phyloP scores from a whole-genome alignment of 305 asterid genomes.

The Fraxinus nigra region DNA sequence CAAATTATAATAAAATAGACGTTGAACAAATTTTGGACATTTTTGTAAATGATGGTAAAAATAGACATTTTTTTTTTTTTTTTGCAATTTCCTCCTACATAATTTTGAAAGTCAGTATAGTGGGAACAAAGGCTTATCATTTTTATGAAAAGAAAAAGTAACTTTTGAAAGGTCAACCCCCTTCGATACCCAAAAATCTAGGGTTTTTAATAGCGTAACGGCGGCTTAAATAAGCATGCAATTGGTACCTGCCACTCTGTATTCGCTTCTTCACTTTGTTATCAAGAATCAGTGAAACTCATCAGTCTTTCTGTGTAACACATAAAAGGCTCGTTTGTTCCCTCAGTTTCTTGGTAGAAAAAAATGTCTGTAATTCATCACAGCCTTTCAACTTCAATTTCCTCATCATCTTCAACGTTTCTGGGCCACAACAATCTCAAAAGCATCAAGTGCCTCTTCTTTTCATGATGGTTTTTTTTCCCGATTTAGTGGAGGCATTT shows the following conservation, averaged over 20 bases:
- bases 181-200: not conserved
- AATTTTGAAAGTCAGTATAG: not conserved
- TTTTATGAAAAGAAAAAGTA: not conserved
- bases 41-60: no score
- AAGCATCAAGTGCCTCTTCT: constrained; percentile 38
- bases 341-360: not conserved
- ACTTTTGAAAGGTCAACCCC: not conserved
- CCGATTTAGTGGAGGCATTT: not conserved
- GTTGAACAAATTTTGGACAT: no score
- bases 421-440: constrained; percentile 48
- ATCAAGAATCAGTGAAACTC: not conserved
- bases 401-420: constrained; percentile 62
- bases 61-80: no score
- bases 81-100: not conserved
- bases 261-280: not conserved
- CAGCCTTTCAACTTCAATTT: constrained; percentile 45
- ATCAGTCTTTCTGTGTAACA: not conserved
- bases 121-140: not conserved
- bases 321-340: not conserved
- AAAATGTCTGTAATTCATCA: constrained; percentile 65
- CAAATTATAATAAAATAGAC: no score
- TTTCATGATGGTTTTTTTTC: not conserved
- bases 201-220: not conserved
- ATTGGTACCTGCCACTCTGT: not conserved
- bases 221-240: not conserved